Percentiles rank a stretch among this genome's conserved stretches.
Conservation (phyloP, 495 filamentous ascomycete genomes). For the Elaphomyces granulatus region DNA sequence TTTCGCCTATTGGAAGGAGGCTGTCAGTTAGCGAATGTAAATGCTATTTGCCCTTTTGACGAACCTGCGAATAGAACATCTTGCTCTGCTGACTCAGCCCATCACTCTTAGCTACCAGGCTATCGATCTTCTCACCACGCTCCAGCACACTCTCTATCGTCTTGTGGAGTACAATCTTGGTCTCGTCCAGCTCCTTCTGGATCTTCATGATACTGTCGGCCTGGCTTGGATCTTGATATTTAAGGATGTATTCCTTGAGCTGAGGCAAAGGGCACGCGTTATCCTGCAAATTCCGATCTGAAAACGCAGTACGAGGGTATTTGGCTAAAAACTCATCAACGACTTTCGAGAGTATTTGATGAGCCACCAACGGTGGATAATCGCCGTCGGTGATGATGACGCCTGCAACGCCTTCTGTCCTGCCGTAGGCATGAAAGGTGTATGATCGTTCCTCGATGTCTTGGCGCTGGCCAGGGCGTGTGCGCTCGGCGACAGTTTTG, state of each 20-base stretch:
- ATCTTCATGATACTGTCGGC: slow-evolving; percentile 90
- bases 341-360: slow-evolving; percentile 82
- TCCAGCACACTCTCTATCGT: slow-evolving; percentile 71
- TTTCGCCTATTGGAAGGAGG: slow-evolving; percentile 48
- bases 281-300: slow-evolving; percentile 29
- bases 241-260: slow-evolving; percentile 65
- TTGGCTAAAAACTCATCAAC: slow-evolving; percentile 83
- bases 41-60: slow-evolving; percentile 7
- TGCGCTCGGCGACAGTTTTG: slow-evolving; percentile 63
- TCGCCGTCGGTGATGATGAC: slow-evolving; percentile 83
- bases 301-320: slow-evolving; percentile 55
- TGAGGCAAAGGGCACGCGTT: slow-evolving; percentile 43
- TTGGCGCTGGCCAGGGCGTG: slow-evolving; percentile 73
- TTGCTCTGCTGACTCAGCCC: slow-evolving; percentile 80
- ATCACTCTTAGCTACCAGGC: slow-evolving; percentile 75
- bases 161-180: slow-evolving; percentile 68
- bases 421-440: slow-evolving; percentile 77
- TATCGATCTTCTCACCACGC: slow-evolving; percentile 77
- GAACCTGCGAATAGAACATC: slow-evolving; percentile 82
- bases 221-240: slow-evolving; percentile 80
- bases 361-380: slow-evolving; percentile 83
- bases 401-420: slow-evolving; percentile 72
- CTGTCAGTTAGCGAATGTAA: slow-evolving; percentile 4
- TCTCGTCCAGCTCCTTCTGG: slow-evolving; percentile 93
- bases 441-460: slow-evolving; percentile 73